phyloP scores from a whole-genome alignment of 345 rosid species.

The Lepidium sativum region DNA sequence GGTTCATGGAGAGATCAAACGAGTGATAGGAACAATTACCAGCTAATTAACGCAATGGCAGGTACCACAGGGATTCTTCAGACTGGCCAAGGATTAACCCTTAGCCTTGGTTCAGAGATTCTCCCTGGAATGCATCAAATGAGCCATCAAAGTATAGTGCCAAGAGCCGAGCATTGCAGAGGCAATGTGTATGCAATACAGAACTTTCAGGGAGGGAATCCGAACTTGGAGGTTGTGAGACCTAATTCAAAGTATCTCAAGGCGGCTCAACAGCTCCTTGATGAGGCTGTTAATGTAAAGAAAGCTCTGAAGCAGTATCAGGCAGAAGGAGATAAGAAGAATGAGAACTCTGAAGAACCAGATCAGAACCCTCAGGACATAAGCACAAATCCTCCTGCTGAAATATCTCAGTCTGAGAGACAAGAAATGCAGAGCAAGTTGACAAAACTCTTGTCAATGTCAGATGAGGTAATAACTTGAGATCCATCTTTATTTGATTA shows the following conservation, averaged over 20 bases:
- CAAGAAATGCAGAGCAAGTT: conserved; percentile 85
- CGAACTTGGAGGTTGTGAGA: conserved; percentile 36
- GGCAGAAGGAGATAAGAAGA: conserved; percentile 47
- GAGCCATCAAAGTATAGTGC: background rate
- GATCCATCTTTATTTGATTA: background rate
- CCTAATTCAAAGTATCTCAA: conserved; percentile 77
- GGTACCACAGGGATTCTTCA: conserved; percentile 38
- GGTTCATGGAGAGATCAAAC: conserved; percentile 46
- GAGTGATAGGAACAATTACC: conserved; percentile 56
- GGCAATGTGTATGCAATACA: conserved; percentile 47
- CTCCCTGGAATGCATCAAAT: conserved; percentile 19
- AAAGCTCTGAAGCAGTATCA: conserved; percentile 57
- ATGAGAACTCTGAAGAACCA: conserved; percentile 33
- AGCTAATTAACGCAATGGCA: conserved; percentile 46
- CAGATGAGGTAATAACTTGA: conserved; percentile 68
- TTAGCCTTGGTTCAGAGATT: conserved; percentile 87
- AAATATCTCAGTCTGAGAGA: conserved; percentile 75
- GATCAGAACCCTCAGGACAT: conserved; percentile 39
- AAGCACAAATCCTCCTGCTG: conserved; percentile 29
- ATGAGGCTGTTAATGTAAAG: conserved; percentile 86
- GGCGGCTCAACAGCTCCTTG: conserved; percentile 84
- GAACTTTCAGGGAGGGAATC: conserved; percentile 33
- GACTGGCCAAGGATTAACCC: conserved; percentile 52
- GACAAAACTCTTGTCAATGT: conserved; percentile 88
- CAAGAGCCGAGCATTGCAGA: conserved; percentile 42